Base-by-base conservation (phyloP, 305 asterid genomes). In the Fraxinus albicans region DNA sequence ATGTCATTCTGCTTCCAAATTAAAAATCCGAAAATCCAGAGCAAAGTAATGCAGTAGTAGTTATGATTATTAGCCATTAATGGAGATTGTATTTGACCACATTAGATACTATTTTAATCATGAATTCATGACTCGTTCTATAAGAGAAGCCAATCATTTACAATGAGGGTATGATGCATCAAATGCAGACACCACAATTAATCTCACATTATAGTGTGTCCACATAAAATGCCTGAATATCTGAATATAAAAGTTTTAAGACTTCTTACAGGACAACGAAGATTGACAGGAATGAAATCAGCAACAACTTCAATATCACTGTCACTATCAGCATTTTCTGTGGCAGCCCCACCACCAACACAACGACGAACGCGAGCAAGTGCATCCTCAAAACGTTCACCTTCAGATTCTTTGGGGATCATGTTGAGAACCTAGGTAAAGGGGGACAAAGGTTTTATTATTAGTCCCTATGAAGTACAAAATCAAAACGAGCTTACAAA, bases 221-320 rank as follows among this genome's bases (percentile, higher is more conserved):
- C 23, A 82, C 72, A 72, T 29, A 69, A 69, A 69, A 27, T 69
- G 75, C 38, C 78, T 78, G 70, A 73, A 21, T 58, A 17, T 58
- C 9, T 15, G 47, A 80, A 36, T 40, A 79, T 63, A 76, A 44
- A 83, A 79, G 84, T 10, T 70, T 74, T 75, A 81, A 80, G 36
- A 82, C 81, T 84, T 85, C 98, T 95, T 90, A 97, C 99, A 84
- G 99, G 99, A 82, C 99, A 97, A n/a, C 99, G 98, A 79, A 97
- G 99, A 90, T 88, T 94, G 89, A 97, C 98, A 81, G 99, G 92
- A 79, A 95, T 91, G 85, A 44, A 94, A 85, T 95, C 99, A 84
- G 99, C 98, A 86, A 97, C 97, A 81, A 97, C 98, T 94, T 97
- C 99, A 88, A 97, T 87, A 86, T 97, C 99, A 81, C 98, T 94